Base-by-base conservation (phyloP, 148 eudicot genomes). In the Bassia scoparia region DNA sequence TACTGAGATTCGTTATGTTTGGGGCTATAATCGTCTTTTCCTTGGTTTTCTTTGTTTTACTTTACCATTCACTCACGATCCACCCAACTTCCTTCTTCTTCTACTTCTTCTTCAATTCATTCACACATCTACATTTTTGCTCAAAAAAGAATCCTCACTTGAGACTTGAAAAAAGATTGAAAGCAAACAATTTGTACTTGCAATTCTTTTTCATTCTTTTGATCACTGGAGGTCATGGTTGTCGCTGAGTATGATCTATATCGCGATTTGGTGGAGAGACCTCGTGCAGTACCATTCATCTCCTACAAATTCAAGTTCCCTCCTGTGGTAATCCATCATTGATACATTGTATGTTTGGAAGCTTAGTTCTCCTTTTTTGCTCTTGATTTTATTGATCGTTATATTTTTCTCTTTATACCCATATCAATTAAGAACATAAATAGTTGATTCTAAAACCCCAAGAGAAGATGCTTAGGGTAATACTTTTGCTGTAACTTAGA, bases 211-310 rank as follows among this genome's bases (percentile, higher is more conserved):
- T n/a, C n/a, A n/a, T n/a, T n/a, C n/a, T n/a, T n/a, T n/a, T n/a
- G n/a, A n/a, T n/a, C n/a, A n/a, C n/a, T n/a, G n/a, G n/a, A n/a
- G n/a, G n/a, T n/a, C n/a, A n/a, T n/a, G n/a, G n/a, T n/a, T n/a
- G n/a, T n/a, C n/a, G 97, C 98, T 2, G 98, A 93, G 81, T 93
- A 93, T 73, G 89, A 91, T 54, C 79, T 90, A 27, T 93, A 93
- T 62, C 75, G 54, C n/a, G 95, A 88, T 88, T 76, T 93, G 74
- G 86, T 85, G 30, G 76, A 85, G 54, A 86, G 79, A 67, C 89
- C 92, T 16, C 78, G 72, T n/a, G 77, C 71, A 23, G 71, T 93
- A 41, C 98, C 98, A 2, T 93, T 87, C 77, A 37, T 93, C 67
- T 81, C 90, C 34, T 78, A 71, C 27, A 85, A n/a, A 71, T 93